Conservation (phyloP, 176 grass and related monocot genomes). For the Triticum monococcum region DNA sequence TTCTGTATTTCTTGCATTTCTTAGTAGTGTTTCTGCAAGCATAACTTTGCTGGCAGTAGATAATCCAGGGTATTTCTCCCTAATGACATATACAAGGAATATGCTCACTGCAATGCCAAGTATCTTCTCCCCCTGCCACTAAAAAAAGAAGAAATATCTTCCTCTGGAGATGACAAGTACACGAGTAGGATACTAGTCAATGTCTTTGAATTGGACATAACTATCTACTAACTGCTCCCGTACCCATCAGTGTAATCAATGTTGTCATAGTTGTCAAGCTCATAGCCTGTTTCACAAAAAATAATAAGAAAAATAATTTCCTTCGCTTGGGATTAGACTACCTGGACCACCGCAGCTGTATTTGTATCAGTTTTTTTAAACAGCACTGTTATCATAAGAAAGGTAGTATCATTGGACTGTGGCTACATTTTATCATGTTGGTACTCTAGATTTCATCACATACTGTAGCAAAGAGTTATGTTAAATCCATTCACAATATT, state of each 20-base stretch:
- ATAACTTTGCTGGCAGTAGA: neutral
- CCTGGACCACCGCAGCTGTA: neutral
- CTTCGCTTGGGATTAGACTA: neutral
- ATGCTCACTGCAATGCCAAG: neutral
- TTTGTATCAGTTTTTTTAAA: neutral
- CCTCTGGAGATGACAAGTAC: neutral
- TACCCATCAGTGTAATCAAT: slow-evolving; percentile 3
- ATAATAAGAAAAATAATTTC: neutral
- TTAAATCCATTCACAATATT: slow-evolving; percentile 14
- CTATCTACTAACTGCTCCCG: slow-evolving; percentile 4
- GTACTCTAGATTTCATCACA: neutral
- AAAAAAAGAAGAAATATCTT: neutral
- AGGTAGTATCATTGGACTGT: neutral
- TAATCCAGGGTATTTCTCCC: neutral
- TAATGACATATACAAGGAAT: neutral
- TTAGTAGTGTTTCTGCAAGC: neutral
- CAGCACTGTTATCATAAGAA: neutral
- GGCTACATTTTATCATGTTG: neutral
- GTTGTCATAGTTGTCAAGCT: slow-evolving; percentile 6
- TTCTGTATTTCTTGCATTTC: slow-evolving; percentile 6
- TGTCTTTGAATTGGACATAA: neutral
- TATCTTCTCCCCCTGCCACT: neutral
- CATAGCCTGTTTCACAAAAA: neutral
- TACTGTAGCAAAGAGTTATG: neutral
- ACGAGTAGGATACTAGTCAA: slow-evolving; percentile 8